Evolutionary conservation across 2,329 filamentous ascomycete species (phyloP), one percentile per base, ranked within the genome.

Genomic region (Pyrenophora tritici-repentis): DNA sequence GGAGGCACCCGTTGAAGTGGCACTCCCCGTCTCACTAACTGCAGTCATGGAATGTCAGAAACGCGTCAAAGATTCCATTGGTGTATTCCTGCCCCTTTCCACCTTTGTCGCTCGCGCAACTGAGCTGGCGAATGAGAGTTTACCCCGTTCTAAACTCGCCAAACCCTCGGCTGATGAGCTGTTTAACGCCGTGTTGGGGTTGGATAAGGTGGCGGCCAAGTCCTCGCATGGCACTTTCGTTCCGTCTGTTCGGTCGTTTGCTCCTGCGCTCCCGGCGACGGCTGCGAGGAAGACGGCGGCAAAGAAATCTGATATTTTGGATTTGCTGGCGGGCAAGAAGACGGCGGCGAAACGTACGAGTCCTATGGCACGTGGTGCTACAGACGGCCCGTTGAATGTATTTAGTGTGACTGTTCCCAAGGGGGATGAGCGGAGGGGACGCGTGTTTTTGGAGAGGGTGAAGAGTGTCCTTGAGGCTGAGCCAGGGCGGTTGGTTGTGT

Each of bases 41-140:
- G 86, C 88, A 53, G 91, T 96, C 13, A 78, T 91, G 46, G 86
- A 90, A 62, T 86, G 89, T 29, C 92, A 97, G 79, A 85, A 86
- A 75, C 87, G 88, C 70, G 84, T 97, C 61, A 83, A 92, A 66
- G 79, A 86, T 47, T 86, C 85, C 4, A 81, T 97, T 20, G 91
- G 90, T 54, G 85, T 93, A 50, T 88, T 86, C 68, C 79, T 97
- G 40, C 91, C 93, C 12, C 79, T 97, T 4, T 90, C 89, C 2
- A 91, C 89, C 10, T 96, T 97, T 77, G 85, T 99, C 70, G 83
- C 86, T 47, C 88, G 91, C 46, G 94, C 94, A 34, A 84, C 89
- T 34, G 87, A 94, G 66, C 77, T 96, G 20, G 94, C 94, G 53
- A 97, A 97, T 75, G 88, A 94, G 57, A 85, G 89, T 38, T 83